A percentile compares a stretch with the other conserved stretches of the same genome.
phyloP scores from a whole-genome alignment of 2,329 filamentous ascomycete genomes.

The Aspergillus pseudotamarii region DNA sequence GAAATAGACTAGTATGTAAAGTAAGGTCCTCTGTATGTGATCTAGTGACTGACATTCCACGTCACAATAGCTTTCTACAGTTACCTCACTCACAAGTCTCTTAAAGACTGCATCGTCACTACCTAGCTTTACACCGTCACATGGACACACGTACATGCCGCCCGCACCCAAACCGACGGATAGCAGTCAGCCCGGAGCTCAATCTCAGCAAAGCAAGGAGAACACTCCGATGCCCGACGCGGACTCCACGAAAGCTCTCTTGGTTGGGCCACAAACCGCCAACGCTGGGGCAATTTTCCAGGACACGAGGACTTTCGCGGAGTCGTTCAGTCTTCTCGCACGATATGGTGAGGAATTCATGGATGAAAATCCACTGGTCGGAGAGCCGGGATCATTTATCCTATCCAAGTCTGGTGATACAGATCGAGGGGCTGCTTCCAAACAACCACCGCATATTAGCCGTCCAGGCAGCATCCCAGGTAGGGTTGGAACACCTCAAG shows the following conservation, averaged over 20 bases:
- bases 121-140: slow-evolving; percentile 60
- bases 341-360: slow-evolving; percentile 63
- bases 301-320: slow-evolving; percentile 45
- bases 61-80: slow-evolving; percentile 53
- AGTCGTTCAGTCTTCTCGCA: slow-evolving; percentile 55
- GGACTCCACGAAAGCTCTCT: slow-evolving; percentile 33
- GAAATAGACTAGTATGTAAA: slow-evolving; percentile 55
- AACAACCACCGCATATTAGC: slow-evolving; percentile 18
- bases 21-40: background rate
- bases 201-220: slow-evolving; percentile 51
- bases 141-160: slow-evolving; percentile 62
- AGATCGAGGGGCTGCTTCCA: slow-evolving; percentile 24
- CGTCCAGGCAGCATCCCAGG: slow-evolving; percentile 11
- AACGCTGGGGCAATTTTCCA: slow-evolving; percentile 31
- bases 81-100: slow-evolving; percentile 59
- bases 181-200: slow-evolving; percentile 33
- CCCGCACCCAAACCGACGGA: slow-evolving; percentile 48
- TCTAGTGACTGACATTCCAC: background rate
- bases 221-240: slow-evolving; percentile 49
- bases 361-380: slow-evolving; percentile 65
- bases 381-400: slow-evolving; percentile 65
- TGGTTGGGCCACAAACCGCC: slow-evolving; percentile 25
- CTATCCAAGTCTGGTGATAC: slow-evolving; percentile 49
- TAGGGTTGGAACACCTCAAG: slow-evolving; percentile 34
- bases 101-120: slow-evolving; percentile 57